Percentiles rank a stretch among this genome's conserved stretches.
Conservation (phyloP, 2,329 filamentous ascomycete species). For the Gremmenia infestans region DNA sequence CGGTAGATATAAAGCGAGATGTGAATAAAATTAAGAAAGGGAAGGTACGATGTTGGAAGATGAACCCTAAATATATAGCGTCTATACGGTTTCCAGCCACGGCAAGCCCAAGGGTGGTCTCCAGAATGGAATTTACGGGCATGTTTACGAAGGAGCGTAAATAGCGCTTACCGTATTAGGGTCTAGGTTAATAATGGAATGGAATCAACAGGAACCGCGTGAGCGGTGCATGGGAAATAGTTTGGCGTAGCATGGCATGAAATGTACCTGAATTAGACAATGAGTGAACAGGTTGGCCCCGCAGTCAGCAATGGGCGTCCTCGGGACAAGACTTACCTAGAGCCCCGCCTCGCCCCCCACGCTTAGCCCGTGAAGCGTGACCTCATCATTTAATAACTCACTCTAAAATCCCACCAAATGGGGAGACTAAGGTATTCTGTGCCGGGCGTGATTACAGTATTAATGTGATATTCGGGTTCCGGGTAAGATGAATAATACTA, state of each 20-base stretch:
- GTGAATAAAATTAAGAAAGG: neutral
- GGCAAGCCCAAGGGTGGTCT: conserved; percentile 5
- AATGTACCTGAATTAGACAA: conserved; percentile 19
- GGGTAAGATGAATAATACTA: conserved; percentile 3
- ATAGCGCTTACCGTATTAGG: conserved; percentile 1
- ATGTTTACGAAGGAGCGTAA: neutral
- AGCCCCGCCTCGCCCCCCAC: conserved; percentile 27
- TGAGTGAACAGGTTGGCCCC: conserved; percentile 18
- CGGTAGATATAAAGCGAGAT: neutral
- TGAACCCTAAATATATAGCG: conserved; percentile 19
- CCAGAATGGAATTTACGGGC: conserved; percentile 3
- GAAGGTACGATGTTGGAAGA: too few relatives aligned
- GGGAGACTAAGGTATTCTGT: neutral
- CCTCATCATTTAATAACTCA: conserved; percentile 27
- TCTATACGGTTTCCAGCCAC: conserved; percentile 8
- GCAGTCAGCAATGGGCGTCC: conserved; percentile 22
- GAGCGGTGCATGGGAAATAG: neutral
- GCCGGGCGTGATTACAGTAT: conserved; percentile 3
- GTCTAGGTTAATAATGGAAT: neutral
- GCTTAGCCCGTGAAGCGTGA: conserved; percentile 19
- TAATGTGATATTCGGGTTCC: conserved; percentile 8
- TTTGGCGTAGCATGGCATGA: neutral
- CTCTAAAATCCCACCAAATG: conserved; percentile 11
- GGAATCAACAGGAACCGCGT: conserved; percentile 16
- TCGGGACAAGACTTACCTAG: neutral